A percentile compares a stretch with the other conserved stretches of the same genome.
Conservation (phyloP, 2,329 filamentous ascomycete species). For the Ascochyta viciae-villosae region DNA sequence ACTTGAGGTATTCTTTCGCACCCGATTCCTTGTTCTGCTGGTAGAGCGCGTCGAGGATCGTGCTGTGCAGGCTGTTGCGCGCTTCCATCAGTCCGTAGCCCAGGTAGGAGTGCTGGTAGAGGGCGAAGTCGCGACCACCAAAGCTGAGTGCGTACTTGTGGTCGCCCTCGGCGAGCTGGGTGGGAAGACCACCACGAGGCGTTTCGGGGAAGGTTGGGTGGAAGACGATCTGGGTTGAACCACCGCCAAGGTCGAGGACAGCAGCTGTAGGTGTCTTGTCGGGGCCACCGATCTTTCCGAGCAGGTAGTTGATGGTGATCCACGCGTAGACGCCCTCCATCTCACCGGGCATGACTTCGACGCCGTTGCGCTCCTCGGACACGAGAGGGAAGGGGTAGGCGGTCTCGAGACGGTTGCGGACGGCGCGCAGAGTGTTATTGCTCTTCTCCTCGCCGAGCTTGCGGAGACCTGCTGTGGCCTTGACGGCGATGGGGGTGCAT, state of each 20-base stretch:
- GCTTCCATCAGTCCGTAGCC: slow-evolving; percentile 97
- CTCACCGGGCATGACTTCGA: slow-evolving; percentile 96
- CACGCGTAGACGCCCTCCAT: slow-evolving; percentile 98
- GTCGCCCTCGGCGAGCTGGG: slow-evolving; percentile 84
- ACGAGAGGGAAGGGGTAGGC: slow-evolving; percentile 95
- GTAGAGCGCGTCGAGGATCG: slow-evolving; percentile 75
- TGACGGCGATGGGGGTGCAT: slow-evolving; percentile 97
- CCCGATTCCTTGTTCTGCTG: slow-evolving; percentile 60
- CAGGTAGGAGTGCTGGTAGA: slow-evolving; percentile 98
- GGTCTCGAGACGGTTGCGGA: slow-evolving; percentile 82
- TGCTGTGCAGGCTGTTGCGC: slow-evolving; percentile 81
- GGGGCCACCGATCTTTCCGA: slow-evolving; percentile 94
- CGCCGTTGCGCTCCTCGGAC: slow-evolving; percentile 80
- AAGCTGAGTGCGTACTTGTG: slow-evolving; percentile 95
- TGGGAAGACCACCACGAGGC: slow-evolving; percentile 78
- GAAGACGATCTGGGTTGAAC: slow-evolving; percentile 98
- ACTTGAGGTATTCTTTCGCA: slow-evolving; percentile 68
- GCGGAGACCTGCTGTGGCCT: slow-evolving; percentile 92
- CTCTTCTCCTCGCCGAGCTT: slow-evolving; percentile 83
- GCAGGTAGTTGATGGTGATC: slow-evolving; percentile 98
- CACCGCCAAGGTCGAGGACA: slow-evolving; percentile 94
- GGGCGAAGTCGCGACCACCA: slow-evolving; percentile 85
- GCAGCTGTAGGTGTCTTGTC: slow-evolving; percentile 91
- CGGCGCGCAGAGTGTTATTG: slow-evolving; percentile 82
- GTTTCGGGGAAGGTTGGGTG: slow-evolving; percentile 87